Base-by-base conservation (phyloP, 768 basidiomycete genomes). In the Cytidiella melzeri region DNA sequence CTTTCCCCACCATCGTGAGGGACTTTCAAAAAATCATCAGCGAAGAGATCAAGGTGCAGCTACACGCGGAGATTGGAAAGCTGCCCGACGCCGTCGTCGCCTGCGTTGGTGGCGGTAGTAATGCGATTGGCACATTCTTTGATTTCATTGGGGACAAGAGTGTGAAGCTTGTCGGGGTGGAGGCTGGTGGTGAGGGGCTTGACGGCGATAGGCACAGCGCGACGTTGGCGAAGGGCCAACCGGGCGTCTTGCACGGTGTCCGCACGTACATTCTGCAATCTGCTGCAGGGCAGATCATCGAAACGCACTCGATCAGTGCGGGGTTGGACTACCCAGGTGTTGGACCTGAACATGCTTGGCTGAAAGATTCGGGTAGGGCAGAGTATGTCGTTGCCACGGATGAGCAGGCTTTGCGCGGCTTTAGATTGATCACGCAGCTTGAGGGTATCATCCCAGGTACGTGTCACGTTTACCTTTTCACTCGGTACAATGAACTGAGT, bases 1-100 rank as follows among this genome's bases (percentile, higher is more conserved):
- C 96, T 2, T 98, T 99, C 82, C 96, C 96, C 1, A 98, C 96
- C 19, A 91, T 99, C 51, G 96, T 99, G 38, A 86, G 96, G 41
- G 96, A 99, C 67, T 98, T 94, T 79, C 96, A 99, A 64, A 83
- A 84, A 56, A 80, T 98, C 30, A 99, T 99, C 57, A 87, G 95
- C 2, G 73, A 84, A 63, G 96, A 99, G 69, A 96, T 98, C 71
- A 98, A 92, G 68, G 69, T 70, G 15, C 96, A 98, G 67, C 65
- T 98, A 54, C 66, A 77, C 45, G 83, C 79, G 45, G 69, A 67
- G 39, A 75, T 74, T 40, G 87, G 89, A 19, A 96, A 94, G 67
- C 80, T 98, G 3, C 96, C 95, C 6, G 93, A 98, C 57, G 89
- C 80, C 3, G 81, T 99, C 39, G 87, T 98, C 4, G 96, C 96